Conservation (phyloP, 2,329 filamentous ascomycete genomes). For the Neonectria punicea region DNA sequence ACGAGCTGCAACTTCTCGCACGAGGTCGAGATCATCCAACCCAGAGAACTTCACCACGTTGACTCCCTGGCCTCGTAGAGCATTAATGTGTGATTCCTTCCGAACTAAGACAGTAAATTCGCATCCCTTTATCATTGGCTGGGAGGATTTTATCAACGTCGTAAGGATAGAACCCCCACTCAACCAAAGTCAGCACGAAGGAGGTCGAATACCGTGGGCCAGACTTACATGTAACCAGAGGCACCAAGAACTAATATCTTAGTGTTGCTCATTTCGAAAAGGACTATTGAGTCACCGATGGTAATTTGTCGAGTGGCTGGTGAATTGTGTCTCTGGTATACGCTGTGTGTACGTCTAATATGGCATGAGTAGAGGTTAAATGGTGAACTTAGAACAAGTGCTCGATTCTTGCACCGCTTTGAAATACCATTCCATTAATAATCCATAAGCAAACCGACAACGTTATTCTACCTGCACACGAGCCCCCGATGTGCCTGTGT, state of each 20-base stretch:
- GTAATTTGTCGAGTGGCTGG: no score
- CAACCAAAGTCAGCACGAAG: neutral
- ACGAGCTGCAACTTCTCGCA: slow-evolving; percentile 36
- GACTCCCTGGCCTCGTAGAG: slow-evolving; percentile 35
- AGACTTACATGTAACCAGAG: slow-evolving; percentile 40
- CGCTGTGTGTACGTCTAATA: no score
- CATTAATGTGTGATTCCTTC: slow-evolving; percentile 37
- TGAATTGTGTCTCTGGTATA: no score
- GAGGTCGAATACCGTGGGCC: neutral
- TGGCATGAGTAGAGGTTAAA: no score
- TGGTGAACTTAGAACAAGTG: no score
- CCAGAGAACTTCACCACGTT: slow-evolving; percentile 35
- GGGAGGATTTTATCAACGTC: slow-evolving; percentile 30
- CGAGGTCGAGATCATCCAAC: slow-evolving; percentile 38
- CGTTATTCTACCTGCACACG: no score
- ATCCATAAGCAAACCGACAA: no score
- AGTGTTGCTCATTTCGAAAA: no score
- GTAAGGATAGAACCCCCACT: slow-evolving; percentile 42
- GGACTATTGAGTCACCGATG: no score
- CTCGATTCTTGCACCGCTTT: no score
- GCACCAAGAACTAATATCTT: slow-evolving; percentile 41
- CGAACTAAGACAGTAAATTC: slow-evolving; percentile 40
- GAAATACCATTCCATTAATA: no score
- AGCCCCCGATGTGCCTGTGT: no score
- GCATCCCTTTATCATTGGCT: slow-evolving; percentile 28